These are phyloP conservation scores for Cladosporium sp. DNA, from an alignment of 2,329 filamentous ascomycete species.

Conservation along the genomic window DNA sequence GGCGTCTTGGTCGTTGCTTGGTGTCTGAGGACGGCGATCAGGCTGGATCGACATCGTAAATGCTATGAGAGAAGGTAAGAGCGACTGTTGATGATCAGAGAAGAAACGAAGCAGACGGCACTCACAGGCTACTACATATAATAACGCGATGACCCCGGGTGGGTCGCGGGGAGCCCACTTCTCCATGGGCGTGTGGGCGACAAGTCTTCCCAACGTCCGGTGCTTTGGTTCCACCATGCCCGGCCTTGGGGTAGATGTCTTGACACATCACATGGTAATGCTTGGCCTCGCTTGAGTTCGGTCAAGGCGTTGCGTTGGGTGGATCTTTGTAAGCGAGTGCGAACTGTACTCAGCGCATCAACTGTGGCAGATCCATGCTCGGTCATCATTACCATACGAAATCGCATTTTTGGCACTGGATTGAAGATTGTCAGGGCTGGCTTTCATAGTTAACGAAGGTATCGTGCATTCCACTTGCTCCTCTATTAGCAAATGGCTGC, in stretches of 20 bases:
- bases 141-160: not conserved
- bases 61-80: not conserved
- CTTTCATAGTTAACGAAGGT: not conserved
- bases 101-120: not conserved
- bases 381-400: not conserved
- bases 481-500: not conserved
- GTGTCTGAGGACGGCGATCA: not conserved
- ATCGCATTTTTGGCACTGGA: no score
- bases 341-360: no score
- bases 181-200: conserved; percentile 9
- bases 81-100: not conserved
- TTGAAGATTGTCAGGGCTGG: not conserved
- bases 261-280: conserved; percentile 10
- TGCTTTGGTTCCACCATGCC: not conserved
- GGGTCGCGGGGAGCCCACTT: not conserved
- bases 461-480: not conserved
- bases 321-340: not conserved
- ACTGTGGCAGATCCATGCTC: no score
- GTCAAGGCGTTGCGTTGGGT: conserved; percentile 3
- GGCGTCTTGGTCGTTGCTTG: not conserved
- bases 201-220: not conserved
- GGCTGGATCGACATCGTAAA: conserved; percentile 8
- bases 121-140: not conserved
- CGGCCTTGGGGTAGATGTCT: not conserved
- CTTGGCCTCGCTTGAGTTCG: not conserved